phyloP scores from a whole-genome alignment of 768 basidiomycete species.

The Russula dissimulans region DNA sequence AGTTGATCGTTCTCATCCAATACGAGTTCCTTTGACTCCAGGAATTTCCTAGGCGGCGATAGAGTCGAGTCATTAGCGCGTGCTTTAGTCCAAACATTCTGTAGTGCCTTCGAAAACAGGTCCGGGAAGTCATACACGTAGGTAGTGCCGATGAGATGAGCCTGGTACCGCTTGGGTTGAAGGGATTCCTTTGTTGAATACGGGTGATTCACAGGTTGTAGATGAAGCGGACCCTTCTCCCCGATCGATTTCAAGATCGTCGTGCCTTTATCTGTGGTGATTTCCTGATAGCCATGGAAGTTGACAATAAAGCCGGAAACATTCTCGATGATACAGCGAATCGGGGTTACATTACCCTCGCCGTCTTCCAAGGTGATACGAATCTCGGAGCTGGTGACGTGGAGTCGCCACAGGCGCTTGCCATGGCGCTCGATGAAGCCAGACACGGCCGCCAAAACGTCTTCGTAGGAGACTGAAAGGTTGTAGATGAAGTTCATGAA shows the following conservation, averaged over 20 bases:
- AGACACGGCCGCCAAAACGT: slow-evolving; percentile 93
- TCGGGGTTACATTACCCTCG: slow-evolving; percentile 91
- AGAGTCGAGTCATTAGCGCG: slow-evolving; percentile 56
- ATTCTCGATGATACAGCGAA: slow-evolving; percentile 97
- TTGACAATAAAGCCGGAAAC: slow-evolving; percentile 98
- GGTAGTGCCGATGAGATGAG: slow-evolving; percentile 95
- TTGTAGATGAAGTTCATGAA: slow-evolving; percentile 99
- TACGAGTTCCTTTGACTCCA: slow-evolving; percentile 85
- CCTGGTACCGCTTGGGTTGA: slow-evolving; percentile 98
- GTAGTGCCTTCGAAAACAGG: slow-evolving; percentile 93
- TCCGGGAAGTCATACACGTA: slow-evolving; percentile 99
- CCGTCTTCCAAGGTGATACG: slow-evolving; percentile 89
- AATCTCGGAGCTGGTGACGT: slow-evolving; percentile 97
- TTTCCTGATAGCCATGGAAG: slow-evolving; percentile 97
- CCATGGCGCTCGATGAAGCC: slow-evolving; percentile 99
- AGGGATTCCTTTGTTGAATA: slow-evolving; percentile 98
- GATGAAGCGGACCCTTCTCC: slow-evolving; percentile 91
- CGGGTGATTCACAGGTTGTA: slow-evolving; percentile 87
- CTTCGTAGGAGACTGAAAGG: slow-evolving; percentile 89
- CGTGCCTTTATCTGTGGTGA: slow-evolving; percentile 90
- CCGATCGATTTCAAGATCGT: slow-evolving; percentile 97
- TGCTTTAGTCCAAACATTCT: slow-evolving; percentile 82
- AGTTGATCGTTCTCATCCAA: slow-evolving; percentile 90
- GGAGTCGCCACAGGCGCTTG: slow-evolving; percentile 94
- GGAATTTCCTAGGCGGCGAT: slow-evolving; percentile 62